These are phyloP conservation scores for Musa troglodytarum DNA, from an alignment of 176 grass and related monocot genomes.

Conservation along the genomic window DNA sequence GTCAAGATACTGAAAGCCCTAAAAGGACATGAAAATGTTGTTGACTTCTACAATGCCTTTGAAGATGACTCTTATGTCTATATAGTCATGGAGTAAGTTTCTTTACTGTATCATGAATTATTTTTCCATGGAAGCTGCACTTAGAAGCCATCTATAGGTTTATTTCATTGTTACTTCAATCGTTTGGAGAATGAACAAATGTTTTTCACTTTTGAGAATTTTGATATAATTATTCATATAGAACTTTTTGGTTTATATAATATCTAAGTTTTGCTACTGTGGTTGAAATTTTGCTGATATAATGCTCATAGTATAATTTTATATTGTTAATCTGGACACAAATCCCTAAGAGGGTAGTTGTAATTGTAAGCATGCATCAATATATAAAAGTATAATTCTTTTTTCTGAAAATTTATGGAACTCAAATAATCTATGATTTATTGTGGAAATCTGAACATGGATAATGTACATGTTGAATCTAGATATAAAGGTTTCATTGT, in stretches of 20 bases:
- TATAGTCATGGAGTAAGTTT: constrained; percentile 98
- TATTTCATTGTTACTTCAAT: background rate
- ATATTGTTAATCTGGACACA: no score
- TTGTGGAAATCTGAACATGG: background rate
- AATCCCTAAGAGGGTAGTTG: no score
- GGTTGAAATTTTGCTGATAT: no score
- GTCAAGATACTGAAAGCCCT: constrained; percentile 86
- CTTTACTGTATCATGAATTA: background rate
- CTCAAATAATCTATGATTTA: no score
- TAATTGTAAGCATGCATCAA: no score
- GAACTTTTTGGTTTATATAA: no score
- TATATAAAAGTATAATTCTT: no score
- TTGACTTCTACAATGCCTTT: constrained; percentile 82
- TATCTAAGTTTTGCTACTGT: no score
- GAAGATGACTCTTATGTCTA: constrained; percentile 81
- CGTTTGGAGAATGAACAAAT: background rate
- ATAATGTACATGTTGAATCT: background rate
- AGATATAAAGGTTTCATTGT: background rate
- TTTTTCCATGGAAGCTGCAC: background rate
- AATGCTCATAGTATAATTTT: no score
- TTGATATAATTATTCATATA: no score
- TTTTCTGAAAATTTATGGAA: no score
- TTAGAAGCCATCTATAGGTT: background rate
- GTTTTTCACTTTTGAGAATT: background rate
- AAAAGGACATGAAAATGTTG: constrained; percentile 84